These are phyloP conservation scores for Tulasnella sp. DNA, from an alignment of 768 basidiomycete species.

Conservation along the genomic window DNA sequence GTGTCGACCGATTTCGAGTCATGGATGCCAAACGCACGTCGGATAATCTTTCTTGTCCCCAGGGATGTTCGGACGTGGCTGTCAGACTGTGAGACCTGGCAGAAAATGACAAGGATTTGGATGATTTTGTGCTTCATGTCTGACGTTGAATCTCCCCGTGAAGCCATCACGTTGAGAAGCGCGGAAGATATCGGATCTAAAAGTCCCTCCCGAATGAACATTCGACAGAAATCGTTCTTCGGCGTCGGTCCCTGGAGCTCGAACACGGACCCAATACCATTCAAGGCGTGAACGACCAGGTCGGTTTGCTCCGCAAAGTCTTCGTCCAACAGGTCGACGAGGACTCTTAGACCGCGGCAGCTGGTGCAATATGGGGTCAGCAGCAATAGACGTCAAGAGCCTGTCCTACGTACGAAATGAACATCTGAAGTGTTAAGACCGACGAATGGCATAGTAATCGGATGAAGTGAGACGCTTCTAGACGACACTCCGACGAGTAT, in stretches of 20 bases:
- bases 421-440: slow-evolving; percentile 94
- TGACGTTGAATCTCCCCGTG: slow-evolving; percentile 56
- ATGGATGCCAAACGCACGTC: slow-evolving; percentile 59
- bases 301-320: slow-evolving; percentile 89
- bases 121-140: slow-evolving; percentile 88
- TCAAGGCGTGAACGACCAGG: slow-evolving; percentile 87
- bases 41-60: slow-evolving; percentile 81
- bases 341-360: slow-evolving; percentile 89
- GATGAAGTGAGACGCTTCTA: slow-evolving; percentile 95
- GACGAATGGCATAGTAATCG: slow-evolving; percentile 89
- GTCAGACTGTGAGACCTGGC: slow-evolving; percentile 94
- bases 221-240: slow-evolving; percentile 96
- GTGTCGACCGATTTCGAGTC: background rate
- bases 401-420: slow-evolving; percentile 73
- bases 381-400: background rate
- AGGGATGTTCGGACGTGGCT: slow-evolving; percentile 89
- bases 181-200: slow-evolving; percentile 90
- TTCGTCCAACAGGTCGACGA: slow-evolving; percentile 95
- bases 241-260: slow-evolving; percentile 93
- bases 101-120: slow-evolving; percentile 84
- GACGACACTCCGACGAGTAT: slow-evolving; percentile 84
- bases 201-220: slow-evolving; percentile 95
- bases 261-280: slow-evolving; percentile 93
- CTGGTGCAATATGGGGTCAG: slow-evolving; percentile 41
- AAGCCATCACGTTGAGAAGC: slow-evolving; percentile 75